phyloP scores from a whole-genome alignment of 2,329 filamentous ascomycete species.

The Clarireedia homoeocarpa region DNA sequence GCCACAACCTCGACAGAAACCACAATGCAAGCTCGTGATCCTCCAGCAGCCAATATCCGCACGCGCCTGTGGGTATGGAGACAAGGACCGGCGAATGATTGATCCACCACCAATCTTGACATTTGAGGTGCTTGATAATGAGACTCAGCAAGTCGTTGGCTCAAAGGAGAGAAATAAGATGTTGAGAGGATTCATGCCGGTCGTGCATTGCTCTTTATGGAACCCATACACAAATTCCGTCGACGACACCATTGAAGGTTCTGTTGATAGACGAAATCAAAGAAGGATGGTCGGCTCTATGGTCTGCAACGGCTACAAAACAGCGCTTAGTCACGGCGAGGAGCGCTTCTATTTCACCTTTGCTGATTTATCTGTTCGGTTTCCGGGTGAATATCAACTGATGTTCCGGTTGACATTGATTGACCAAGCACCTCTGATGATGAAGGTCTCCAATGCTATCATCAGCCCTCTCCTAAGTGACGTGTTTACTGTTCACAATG shows the following conservation, averaged over 20 bases:
- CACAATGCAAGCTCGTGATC: slow-evolving; percentile 1
- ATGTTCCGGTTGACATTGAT: slow-evolving; percentile 68
- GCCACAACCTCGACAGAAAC: slow-evolving; percentile 2
- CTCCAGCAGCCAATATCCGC: slow-evolving; percentile 68
- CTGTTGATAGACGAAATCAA: slow-evolving; percentile 57
- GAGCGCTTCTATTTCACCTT: slow-evolving; percentile 85
- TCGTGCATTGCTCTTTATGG: slow-evolving; percentile 67
- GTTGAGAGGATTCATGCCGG: slow-evolving; percentile 1
- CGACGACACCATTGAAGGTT: slow-evolving; percentile 58
- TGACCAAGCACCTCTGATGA: slow-evolving; percentile 35
- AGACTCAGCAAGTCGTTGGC: neutral
- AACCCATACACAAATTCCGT: slow-evolving; percentile 60
- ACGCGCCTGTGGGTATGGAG: slow-evolving; percentile 74
- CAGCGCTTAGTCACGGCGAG: slow-evolving; percentile 61
- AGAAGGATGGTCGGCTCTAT: slow-evolving; percentile 73
- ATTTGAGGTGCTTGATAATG: slow-evolving; percentile 3
- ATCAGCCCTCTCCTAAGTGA: slow-evolving; percentile 42
- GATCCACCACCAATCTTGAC: slow-evolving; percentile 75
- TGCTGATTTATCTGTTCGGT: slow-evolving; percentile 72
- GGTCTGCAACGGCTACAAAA: slow-evolving; percentile 69
- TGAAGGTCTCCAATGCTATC: slow-evolving; percentile 30
- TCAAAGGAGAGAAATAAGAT: neutral
- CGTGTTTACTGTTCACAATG: slow-evolving; percentile 74
- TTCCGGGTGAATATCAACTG: slow-evolving; percentile 66
- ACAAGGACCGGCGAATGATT: slow-evolving; percentile 72